Base-by-base conservation (phyloP, 805 yeast species). In the Kodamaea neixiangensis region DNA sequence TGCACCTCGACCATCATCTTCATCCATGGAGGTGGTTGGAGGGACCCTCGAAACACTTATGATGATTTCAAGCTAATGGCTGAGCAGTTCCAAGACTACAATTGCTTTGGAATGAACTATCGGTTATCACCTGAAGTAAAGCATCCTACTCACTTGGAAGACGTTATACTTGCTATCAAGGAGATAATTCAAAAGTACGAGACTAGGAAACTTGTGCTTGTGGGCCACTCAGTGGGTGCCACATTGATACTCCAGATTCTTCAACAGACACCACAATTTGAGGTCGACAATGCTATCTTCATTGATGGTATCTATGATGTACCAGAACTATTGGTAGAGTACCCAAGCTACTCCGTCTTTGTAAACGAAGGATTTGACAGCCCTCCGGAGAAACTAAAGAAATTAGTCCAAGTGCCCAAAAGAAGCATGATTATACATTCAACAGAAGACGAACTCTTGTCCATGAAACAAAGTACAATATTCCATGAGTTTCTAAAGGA, bases 1-100 rank as follows among this genome's bases (percentile, higher is more conserved):
- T 15, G 33, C 35, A 44, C 20, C 15, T 35, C 38, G 20, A 65
- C 79, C 15, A 48, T 81, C 5, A 75, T 88, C 0, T 84, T 82
- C 57, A 77, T 89, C 37, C 97, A 89, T 66, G 97, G 97, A 1
- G 97, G 97, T 0, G 96, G 91, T 0, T 89, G 96, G 96, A 74
- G 89, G 54, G 96, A 87, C 60, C 80, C 83, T 1, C 62, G 54
- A 2, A 85, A 86, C 61, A 85, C 91, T 0, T 76, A 69, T 21
- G 66, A 75, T 37, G 93, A 86, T 58, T 82, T 80, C 48, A 69
- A 69, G 7, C 57, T 55, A 10, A 51, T 83, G 41, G 55, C 66
- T 18, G 34, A 47, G 7, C 49, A 44, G 15, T 46, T 57, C n/a
- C 49, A 20, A 4, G 34, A 40, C 5, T 13, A 44, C 21, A 68